Base-by-base conservation (phyloP, 768 basidiomycete genomes). In the Cytidiella melzeri region DNA sequence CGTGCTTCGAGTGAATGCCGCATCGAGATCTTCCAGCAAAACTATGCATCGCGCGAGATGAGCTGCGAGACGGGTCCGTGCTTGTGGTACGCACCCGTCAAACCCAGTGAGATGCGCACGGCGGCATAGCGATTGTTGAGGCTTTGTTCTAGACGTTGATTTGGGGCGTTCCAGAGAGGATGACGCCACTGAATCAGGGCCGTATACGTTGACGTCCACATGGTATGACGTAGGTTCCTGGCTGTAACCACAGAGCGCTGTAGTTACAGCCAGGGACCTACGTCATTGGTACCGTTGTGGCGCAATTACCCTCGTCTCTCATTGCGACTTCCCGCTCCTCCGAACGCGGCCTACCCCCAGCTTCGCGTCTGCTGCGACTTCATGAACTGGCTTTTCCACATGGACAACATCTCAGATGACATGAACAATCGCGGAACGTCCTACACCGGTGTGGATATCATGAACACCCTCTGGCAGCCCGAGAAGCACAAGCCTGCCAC, bases 11-110 rank as follows among this genome's bases (percentile, higher is more conserved):
- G 86, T 85, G 62, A 92, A 92, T 0, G 90, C 90, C 0, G 91
- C 91, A 58, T 92, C 90, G 40, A 95, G 79, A 64, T 95, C 92
- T 63, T 95, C 92, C 19, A 95, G 76, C 10, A 95, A 75, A 47
- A 95, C 80, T 39, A 95, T 87, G 63, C 87, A 90, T 15, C 83
- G 80, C 27, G 86, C 81, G 3, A 90, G 89, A n/a, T n/a, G n/a
- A n/a, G n/a, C n/a, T n/a, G n/a, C n/a, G n/a, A n/a, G n/a, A n/a
- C n/a, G n/a, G n/a, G n/a, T n/a, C n/a, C n/a, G n/a, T n/a, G n/a
- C n/a, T n/a, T n/a, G n/a, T n/a, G n/a, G n/a, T n/a, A n/a, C n/a
- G n/a, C n/a, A n/a, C n/a, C n/a, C n/a, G n/a, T n/a, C n/a, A n/a
- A n/a, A n/a, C n/a, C n/a, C n/a, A n/a, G n/a, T n/a, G n/a, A n/a